Conservation (phyloP, 2,329 filamentous ascomycete species). For the Calonectria hawksworthii region DNA sequence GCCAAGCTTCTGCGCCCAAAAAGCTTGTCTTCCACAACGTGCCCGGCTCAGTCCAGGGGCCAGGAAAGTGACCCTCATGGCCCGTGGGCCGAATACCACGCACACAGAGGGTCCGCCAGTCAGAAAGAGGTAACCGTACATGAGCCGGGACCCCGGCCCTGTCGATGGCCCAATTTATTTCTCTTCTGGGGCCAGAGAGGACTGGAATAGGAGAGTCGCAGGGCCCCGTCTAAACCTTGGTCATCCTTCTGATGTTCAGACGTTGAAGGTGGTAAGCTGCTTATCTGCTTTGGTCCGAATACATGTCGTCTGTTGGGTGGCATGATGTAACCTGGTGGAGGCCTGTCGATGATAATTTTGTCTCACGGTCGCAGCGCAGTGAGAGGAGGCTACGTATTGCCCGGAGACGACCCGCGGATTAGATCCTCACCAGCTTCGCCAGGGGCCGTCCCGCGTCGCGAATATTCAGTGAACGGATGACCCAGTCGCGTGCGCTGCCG, state of each 20-base stretch:
- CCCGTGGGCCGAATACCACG: slow-evolving; percentile 10
- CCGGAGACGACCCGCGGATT: neutral
- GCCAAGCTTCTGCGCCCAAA: slow-evolving; percentile 38
- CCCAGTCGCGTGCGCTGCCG: slow-evolving; percentile 8
- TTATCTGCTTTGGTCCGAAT: neutral
- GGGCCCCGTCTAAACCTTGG: neutral
- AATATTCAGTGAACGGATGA: neutral
- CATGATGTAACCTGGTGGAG: neutral
- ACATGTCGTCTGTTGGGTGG: neutral
- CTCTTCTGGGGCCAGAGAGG: neutral
- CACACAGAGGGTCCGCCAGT: neutral
- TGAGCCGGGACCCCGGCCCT: slow-evolving; percentile 16
- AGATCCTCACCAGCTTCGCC: neutral
- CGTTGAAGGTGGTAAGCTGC: neutral
- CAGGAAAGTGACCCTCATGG: neutral
- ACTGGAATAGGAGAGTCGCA: slow-evolving; percentile 4
- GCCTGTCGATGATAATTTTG: slow-evolving; percentile 26
- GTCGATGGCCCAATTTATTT: slow-evolving; percentile 18
- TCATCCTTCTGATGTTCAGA: neutral
- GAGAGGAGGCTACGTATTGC: neutral
- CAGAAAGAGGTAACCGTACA: neutral
- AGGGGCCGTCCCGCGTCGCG: neutral
- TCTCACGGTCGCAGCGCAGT: neutral
- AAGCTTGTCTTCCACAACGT: slow-evolving; percentile 36
- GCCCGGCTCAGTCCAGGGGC: slow-evolving; percentile 9